Evolutionary conservation across 805 yeast species (phyloP), one percentile per base, ranked within the genome.

Genomic region (Suhomyces kilbournensis): DNA sequence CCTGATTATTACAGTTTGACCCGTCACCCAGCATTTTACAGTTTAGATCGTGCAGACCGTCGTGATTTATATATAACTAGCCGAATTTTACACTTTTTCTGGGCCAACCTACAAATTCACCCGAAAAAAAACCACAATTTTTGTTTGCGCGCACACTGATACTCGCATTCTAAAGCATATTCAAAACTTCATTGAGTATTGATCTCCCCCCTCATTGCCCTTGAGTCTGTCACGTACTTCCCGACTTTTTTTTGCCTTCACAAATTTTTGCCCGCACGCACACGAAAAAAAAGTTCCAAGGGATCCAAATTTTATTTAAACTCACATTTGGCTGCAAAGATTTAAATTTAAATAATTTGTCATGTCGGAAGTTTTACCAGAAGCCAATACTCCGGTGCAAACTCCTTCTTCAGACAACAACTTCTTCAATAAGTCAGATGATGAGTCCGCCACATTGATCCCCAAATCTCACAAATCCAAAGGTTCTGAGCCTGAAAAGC

Each of bases 311-410:
- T 30, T 40, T 47, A 44, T 30, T 42, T 44, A 38, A 9, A 20
- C 38, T 28, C 48, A 38, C 42, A 38, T 22, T 42, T 49, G 51
- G 44, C 23, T 28, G 45, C 53, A 42, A 15, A 25, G 44, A 44
- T 25, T 39, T 20, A 42, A 17, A 38, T 38, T 44, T 5, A 19
- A 22, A 28, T 28, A 40, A 40, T 39, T 19, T 47, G 48, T 35
- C 35, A 67, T 68, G 72, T 67, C 72, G 28, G 70, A 65, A 49
- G 56, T 57, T 40, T 60, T 61, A 44, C 67, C 69, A 12, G 72
- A 68, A 26, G 63, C 75, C 14, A 69, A 63, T 57, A 69, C 75
- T 14, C 75, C 74, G 23, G 75, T 71, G 8, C 75, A 71, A 55
- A 70, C 75, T 4, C 75, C 75, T 7, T 67, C 72, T 30, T 67